A percentile compares a stretch with the other conserved stretches of the same genome.
phyloP scores from a whole-genome alignment of 208 protist genomes.

The Leishmania guyanensis region DNA sequence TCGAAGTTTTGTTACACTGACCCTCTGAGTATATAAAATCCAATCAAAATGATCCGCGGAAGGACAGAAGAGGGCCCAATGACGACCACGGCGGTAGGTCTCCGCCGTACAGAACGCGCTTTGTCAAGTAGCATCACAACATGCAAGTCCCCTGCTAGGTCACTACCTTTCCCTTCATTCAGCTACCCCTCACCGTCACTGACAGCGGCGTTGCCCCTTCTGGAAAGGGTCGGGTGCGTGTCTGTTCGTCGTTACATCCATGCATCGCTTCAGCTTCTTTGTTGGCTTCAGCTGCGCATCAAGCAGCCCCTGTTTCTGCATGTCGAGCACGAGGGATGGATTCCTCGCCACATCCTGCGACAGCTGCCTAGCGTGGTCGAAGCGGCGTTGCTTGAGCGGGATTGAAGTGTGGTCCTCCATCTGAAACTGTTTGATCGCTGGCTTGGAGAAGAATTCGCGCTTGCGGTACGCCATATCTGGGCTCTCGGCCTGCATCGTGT shows the following conservation, averaged over 20 bases:
- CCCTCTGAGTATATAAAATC: not conserved
- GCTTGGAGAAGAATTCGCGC: conserved; percentile 81
- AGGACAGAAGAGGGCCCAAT: not conserved
- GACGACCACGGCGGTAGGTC: not conserved
- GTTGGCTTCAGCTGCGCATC: conserved; percentile 55
- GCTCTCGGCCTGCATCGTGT: conserved; percentile 77
- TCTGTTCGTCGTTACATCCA: conserved; percentile 53
- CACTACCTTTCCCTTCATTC: not conserved
- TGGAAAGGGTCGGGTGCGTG: conserved; percentile 36
- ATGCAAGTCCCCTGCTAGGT: not conserved
- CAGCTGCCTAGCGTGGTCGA: conserved; percentile 57
- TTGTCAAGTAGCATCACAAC: not conserved
- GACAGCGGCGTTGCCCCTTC: not conserved
- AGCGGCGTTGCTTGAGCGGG: conserved; percentile 53
- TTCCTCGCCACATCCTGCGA: conserved; percentile 57
- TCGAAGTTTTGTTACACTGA: not conserved
- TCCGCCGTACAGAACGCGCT: not conserved
- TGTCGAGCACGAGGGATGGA: conserved; percentile 47
- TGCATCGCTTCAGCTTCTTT: conserved; percentile 30
- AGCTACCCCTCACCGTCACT: not conserved
- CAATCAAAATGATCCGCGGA: not conserved
- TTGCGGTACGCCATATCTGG: conserved; percentile 67
- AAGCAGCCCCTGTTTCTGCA: conserved; percentile 61
- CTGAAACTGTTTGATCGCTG: conserved; percentile 62
- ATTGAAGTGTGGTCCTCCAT: conserved; percentile 70